Base-by-base conservation (phyloP, 1,139 yeast genomes). In the Candida gigantensis region DNA sequence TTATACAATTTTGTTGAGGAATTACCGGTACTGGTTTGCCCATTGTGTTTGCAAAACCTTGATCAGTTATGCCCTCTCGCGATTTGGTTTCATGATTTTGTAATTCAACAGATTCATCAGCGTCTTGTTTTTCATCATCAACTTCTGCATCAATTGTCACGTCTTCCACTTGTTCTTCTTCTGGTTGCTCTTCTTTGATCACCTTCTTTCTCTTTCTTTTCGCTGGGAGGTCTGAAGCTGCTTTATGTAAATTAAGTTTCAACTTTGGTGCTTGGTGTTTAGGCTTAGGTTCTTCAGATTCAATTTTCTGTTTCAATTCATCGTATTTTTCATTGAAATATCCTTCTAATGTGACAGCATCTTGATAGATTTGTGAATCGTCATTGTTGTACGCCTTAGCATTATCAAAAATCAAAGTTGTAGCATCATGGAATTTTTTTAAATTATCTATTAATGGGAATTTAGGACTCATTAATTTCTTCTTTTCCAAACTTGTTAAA, bases 331-430 rank as follows among this genome's bases (percentile, higher is more conserved):
- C 60, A 13, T 56, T 55, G 37, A 70, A 69, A n/a, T 53, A 50
- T 10, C 55, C 57, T 33, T 59, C 58, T 38, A 81, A 60, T 34
- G 68, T 69, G 20, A 55, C 58, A 1, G 86, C 76, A 55, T 81
- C 84, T 46, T 75, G 78, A 47, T 73, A 72, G 32, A 80, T 77
- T 24, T 74, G 62, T 16, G 83, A 70, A 3, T 68, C 68, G 13
- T 77, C 76, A 41, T 76, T 79, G 52, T 79, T 81, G 51, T 76
- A 81, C 3, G 72, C 60, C 43, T 72, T 72, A 2, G 85, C 84
- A 54, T 81, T 81, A 35, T 66, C 53, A 52, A 81, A 80, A 9
- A 81, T 74, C 34, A 77, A 55, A 14, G 57, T 48, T 3, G 78
- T 58, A 32, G 78, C 81, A 15, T 66, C 68, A 42, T 71, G 56